A percentile compares a stretch with the other conserved stretches of the same genome.
Conservation (phyloP, 371 early-diverging fungal genomes). For the Sporodiniella umbellata region DNA sequence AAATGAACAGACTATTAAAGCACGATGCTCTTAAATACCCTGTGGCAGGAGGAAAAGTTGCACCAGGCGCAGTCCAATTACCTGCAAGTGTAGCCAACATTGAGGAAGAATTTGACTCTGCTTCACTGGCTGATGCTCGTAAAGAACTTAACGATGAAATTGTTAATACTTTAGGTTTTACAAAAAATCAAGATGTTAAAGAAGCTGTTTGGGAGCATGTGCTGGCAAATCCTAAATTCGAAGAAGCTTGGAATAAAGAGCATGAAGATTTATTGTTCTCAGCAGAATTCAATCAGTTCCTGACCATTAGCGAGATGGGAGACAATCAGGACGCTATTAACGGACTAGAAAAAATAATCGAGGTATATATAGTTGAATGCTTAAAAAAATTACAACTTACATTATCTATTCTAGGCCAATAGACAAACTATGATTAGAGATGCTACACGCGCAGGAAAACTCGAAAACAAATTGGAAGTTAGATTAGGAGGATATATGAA, state of each 20-base stretch:
- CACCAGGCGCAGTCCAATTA: conserved; percentile 43
- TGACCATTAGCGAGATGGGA: conserved; percentile 35
- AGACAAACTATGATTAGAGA: conserved; percentile 77
- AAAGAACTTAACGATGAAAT: conserved; percentile 43
- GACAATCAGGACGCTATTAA: conserved; percentile 41
- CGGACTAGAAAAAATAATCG: conserved; percentile 40
- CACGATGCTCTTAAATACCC: conserved; percentile 76
- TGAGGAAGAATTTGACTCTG: conserved; percentile 52
- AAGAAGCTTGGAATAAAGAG: conserved; percentile 34
- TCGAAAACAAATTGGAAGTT: conserved; percentile 82
- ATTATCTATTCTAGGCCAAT: conserved; percentile 36
- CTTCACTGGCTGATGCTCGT: conserved; percentile 36
- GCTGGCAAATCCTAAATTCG: conserved; percentile 29
- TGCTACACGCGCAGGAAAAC: conserved; percentile 72
- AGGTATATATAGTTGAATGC: conserved; percentile 23
- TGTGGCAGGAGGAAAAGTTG: conserved; percentile 52
- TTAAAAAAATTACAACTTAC: background rate
- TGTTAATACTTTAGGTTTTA: conserved; percentile 15
- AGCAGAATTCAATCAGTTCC: conserved; percentile 35
- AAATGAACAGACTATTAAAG: conserved; percentile 57
- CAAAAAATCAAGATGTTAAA: conserved; percentile 23
- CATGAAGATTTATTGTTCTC: conserved; percentile 44
- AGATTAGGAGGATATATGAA: conserved; percentile 79
- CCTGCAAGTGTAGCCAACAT: conserved; percentile 30
- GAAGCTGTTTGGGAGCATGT: conserved; percentile 38